Percentiles rank a stretch among this genome's conserved stretches.
These are phyloP conservation scores for Sporothrix luriei DNA, from an alignment of 2,329 filamentous ascomycete genomes.

Conservation along the genomic window DNA sequence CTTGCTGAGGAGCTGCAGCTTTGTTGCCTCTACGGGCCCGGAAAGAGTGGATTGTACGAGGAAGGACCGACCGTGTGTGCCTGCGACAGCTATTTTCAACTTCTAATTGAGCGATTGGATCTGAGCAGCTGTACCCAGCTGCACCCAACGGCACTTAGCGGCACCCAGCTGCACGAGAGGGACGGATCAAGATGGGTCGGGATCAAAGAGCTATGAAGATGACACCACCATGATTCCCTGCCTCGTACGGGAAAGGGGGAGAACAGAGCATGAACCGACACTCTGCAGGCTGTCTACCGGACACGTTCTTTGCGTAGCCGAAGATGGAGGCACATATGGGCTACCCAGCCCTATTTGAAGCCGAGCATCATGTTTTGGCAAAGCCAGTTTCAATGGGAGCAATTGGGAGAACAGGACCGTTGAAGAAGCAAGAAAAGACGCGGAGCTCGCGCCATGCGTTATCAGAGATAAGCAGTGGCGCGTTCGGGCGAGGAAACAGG, in stretches of 20 bases:
- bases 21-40: conserved; percentile 22
- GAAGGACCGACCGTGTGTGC: conserved; percentile 1
- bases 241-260: background rate
- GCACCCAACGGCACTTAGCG: too few species aligned
- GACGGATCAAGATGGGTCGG: conserved; percentile 11
- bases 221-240: background rate
- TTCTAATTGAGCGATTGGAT: conserved; percentile 30
- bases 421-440: background rate
- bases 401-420: background rate
- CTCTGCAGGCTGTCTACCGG: conserved; percentile 16
- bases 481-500: background rate
- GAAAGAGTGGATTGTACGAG: background rate
- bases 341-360: background rate
- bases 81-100: conserved; percentile 16
- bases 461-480: conserved; percentile 21
- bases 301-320: background rate
- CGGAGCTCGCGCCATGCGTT: conserved; percentile 7
- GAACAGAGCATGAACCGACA: background rate
- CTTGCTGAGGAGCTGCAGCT: conserved; percentile 20
- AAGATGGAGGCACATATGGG: background rate
- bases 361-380: background rate
- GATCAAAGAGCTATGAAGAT: background rate
- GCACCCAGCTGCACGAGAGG: conserved; percentile 16
- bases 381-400: conserved; percentile 5
- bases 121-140: conserved; percentile 11